These are phyloP conservation scores for Aureobasidium namibiae DNA, from an alignment of 2,329 filamentous ascomycete genomes.

Conservation along the genomic window DNA sequence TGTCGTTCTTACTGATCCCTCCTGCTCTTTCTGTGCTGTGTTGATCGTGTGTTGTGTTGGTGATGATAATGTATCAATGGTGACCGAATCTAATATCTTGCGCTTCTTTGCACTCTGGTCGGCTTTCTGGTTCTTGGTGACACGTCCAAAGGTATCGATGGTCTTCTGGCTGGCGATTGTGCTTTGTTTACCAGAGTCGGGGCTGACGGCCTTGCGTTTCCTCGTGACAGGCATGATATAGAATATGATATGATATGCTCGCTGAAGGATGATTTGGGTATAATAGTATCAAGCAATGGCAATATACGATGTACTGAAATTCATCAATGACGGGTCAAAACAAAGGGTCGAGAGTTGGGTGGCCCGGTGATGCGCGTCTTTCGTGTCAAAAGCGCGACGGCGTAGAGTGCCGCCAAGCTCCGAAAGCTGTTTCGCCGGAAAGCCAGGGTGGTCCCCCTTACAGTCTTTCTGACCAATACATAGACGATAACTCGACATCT, in stretches of 20 bases:
- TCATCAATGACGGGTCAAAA: not conserved
- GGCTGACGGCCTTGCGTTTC: slow-evolving; percentile 13
- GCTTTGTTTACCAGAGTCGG: slow-evolving; percentile 4
- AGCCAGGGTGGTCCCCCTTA: not conserved
- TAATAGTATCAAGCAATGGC: slow-evolving; percentile 3
- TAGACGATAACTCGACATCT: not conserved
- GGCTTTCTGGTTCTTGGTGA: slow-evolving; percentile 1
- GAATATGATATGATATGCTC: slow-evolving; percentile 7
- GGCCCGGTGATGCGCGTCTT: slow-evolving; percentile 11
- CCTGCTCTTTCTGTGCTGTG: not conserved
- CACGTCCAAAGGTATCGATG: slow-evolving; percentile 9
- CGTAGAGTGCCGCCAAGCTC: slow-evolving; percentile 5
- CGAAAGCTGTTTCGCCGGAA: too few species aligned
- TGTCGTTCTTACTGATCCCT: not conserved
- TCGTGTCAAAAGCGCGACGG: not conserved
- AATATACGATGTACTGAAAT: not conserved
- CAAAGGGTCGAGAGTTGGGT: not conserved
- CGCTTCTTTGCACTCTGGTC: slow-evolving; percentile 3
- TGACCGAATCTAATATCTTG: slow-evolving; percentile 1
- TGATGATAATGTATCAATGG: not conserved
- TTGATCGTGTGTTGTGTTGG: not conserved
- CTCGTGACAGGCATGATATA: slow-evolving; percentile 11
- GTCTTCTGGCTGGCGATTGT: not conserved
- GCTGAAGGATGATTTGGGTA: not conserved
- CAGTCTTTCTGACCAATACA: not conserved